Conservation (phyloP, 352 stramenopile genomes). For the Globisporangium cystogenes region DNA sequence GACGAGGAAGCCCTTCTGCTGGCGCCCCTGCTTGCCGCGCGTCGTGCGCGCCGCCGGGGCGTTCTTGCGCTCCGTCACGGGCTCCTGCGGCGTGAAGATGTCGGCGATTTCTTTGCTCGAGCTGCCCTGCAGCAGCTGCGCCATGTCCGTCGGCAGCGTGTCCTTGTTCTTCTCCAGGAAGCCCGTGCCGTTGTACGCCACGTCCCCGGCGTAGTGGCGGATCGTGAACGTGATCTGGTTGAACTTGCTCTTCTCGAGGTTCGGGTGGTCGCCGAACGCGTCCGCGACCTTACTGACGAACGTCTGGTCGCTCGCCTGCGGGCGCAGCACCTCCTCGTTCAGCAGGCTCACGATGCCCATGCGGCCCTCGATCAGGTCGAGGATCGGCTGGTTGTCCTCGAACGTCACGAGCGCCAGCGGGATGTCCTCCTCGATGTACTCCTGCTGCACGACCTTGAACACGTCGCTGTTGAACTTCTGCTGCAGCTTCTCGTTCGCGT, state of each 20-base stretch:
- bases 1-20: conserved; percentile 71
- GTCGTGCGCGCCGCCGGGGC: conserved; percentile 13
- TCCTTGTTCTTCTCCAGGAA: conserved; percentile 88
- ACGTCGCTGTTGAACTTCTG: conserved; percentile 90
- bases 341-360: conserved; percentile 91
- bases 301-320: conserved; percentile 72
- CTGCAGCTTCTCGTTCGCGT: conserved; percentile 93
- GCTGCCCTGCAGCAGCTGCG: conserved; percentile 64
- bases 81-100: conserved; percentile 47
- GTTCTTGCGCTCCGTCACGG: conserved; percentile 19
- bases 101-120: conserved; percentile 50
- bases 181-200: conserved; percentile 71
- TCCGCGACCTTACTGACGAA: conserved; percentile 85
- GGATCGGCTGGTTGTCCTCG: conserved; percentile 88
- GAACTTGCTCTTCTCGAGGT: conserved; percentile 81
- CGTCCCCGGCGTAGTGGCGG: conserved; percentile 76
- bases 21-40: conserved; percentile 41
- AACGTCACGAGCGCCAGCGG: conserved; percentile 82
- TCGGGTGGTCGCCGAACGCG: conserved; percentile 69
- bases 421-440: conserved; percentile 94
- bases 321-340: conserved; percentile 93
- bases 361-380: conserved; percentile 87
- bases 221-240: conserved; percentile 82
- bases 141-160: conserved; percentile 74
- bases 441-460: conserved; percentile 93